Base-by-base conservation (phyloP, 352 stramenopile genomes). In the Globisporangium sylvaticum region DNA sequence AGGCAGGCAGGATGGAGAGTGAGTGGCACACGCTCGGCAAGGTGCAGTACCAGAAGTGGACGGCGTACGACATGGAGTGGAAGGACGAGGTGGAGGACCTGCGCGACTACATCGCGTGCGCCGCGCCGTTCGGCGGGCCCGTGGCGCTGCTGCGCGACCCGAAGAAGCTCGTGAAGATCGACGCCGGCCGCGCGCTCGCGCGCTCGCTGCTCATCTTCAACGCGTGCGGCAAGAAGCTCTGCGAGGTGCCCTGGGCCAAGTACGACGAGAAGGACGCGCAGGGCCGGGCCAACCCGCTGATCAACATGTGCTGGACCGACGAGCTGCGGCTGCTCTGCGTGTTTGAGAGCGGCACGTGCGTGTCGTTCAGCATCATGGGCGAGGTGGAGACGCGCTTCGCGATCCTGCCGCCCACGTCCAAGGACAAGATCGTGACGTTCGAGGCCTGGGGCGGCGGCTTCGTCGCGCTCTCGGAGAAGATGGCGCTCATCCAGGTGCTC, bases 31-130 rank as follows among this genome's bases (percentile, higher is more conserved):
- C 85, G 63, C 75, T 95, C 42, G 85, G 87, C 66, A 91, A 91
- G 71, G 85, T 91, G 34, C 87, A 92, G 80, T 95, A 95, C 77
- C 83, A 93, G 78, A 92, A 91, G 73, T 92, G 85, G 83, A 71
- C 80, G 15, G 71, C 83, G 55, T 93, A 91, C 74, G 79, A 87
- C 50, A 83, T 88, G 67, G 74, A 74, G 32, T 90, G 81, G 83
- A 75, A 81, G 58, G 63, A 82, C 18, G 81, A 81, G 18, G 69
- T 93, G 10, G 69, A 37, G 12, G 85, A 94, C 57, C 68, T 95
- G 31, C 83, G 83, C 60, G 84, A 92, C 77, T 92, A 77, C 67
- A 48, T 90, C 31, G 73, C 80, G 24, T 73, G 72, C 24, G 78
- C 81, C 20, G 83, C 82, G 59, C 83, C 84, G 20, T 94, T 86